phyloP scores from a whole-genome alignment of 345 rosid genomes.

The rapeseed (Brassica napus) region DNA sequence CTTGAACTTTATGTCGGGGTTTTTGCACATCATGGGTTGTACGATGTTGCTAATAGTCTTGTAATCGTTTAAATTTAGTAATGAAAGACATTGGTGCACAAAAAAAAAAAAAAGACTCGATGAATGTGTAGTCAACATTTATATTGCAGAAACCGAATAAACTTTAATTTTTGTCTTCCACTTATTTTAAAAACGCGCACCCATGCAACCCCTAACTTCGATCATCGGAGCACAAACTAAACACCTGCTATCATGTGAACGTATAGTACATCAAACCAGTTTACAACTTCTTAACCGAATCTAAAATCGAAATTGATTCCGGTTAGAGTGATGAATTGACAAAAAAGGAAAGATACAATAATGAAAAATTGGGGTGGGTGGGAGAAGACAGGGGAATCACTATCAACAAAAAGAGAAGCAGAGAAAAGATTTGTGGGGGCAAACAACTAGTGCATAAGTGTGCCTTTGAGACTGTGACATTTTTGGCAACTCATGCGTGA shows the following conservation, averaged over 20 bases:
- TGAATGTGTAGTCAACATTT: conserved; percentile 7
- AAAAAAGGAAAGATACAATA: conserved; percentile 20
- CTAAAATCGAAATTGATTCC: conserved; percentile 3
- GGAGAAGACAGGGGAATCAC: conserved; percentile 35
- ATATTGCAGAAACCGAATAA: conserved; percentile 10
- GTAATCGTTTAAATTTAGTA: too few relatives aligned
- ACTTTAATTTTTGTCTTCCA: conserved; percentile 30
- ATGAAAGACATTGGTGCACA: too few relatives aligned
- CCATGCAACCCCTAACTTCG: neutral
- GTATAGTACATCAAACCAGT: conserved; percentile 12
- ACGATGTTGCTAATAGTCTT: too few relatives aligned
- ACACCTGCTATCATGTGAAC: conserved; percentile 18
- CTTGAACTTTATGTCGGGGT: too few relatives aligned
- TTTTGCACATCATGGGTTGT: too few relatives aligned
- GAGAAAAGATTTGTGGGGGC: conserved; percentile 42
- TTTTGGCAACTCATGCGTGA: conserved; percentile 46
- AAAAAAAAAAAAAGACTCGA: too few relatives aligned
- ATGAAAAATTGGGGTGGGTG: conserved; percentile 26
- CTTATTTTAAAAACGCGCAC: conserved; percentile 7
- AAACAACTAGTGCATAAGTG: conserved; percentile 23
- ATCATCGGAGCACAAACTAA: conserved; percentile 7
- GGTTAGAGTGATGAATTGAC: conserved; percentile 14
- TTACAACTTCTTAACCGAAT: conserved; percentile 1
- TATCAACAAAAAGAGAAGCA: conserved; percentile 42
- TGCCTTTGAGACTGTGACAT: conserved; percentile 36